Evolutionary conservation across 2,329 filamentous ascomycete genomes (phyloP).

Genomic region (Orbilia ellipsospora): DNA sequence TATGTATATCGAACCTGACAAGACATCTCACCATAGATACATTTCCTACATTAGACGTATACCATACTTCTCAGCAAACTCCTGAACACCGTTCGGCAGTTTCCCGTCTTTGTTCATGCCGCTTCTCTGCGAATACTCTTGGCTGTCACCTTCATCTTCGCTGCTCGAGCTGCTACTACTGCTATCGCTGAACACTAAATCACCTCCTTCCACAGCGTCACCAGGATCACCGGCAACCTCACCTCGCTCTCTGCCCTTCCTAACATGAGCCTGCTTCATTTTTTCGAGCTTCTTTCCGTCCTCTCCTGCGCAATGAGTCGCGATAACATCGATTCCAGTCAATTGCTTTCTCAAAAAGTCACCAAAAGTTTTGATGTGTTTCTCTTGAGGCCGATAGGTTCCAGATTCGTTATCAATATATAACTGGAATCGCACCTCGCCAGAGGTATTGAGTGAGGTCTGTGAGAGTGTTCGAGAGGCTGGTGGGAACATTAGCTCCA

Average conservation of each 20-base stretch:
- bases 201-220: slow-evolving; percentile 50
- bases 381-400: slow-evolving; percentile 44
- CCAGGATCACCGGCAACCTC: slow-evolving; percentile 44
- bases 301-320: slow-evolving; percentile 39
- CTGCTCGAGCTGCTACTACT: slow-evolving; percentile 35
- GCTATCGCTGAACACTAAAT: slow-evolving; percentile 48
- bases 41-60: slow-evolving; percentile 27
- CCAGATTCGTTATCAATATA: slow-evolving; percentile 55
- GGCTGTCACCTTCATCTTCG: slow-evolving; percentile 22
- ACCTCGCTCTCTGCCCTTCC: slow-evolving; percentile 45
- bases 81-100: slow-evolving; percentile 43
- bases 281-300: slow-evolving; percentile 49
- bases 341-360: slow-evolving; percentile 51
- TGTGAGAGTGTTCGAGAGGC: slow-evolving; percentile 19
- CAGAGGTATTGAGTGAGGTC: slow-evolving; percentile 26
- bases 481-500: slow-evolving; percentile 41
- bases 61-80: slow-evolving; percentile 47
- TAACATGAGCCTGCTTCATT: slow-evolving; percentile 53
- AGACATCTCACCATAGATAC: not conserved
- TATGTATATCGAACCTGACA: no score
- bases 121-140: slow-evolving; percentile 43
- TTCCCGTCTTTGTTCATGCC: slow-evolving; percentile 50
- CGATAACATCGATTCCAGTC: slow-evolving; percentile 44
- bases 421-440: slow-evolving; percentile 42
- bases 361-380: slow-evolving; percentile 40